Conservation (phyloP, 2,329 filamentous ascomycete genomes). For the Ophiostoma ips region DNA sequence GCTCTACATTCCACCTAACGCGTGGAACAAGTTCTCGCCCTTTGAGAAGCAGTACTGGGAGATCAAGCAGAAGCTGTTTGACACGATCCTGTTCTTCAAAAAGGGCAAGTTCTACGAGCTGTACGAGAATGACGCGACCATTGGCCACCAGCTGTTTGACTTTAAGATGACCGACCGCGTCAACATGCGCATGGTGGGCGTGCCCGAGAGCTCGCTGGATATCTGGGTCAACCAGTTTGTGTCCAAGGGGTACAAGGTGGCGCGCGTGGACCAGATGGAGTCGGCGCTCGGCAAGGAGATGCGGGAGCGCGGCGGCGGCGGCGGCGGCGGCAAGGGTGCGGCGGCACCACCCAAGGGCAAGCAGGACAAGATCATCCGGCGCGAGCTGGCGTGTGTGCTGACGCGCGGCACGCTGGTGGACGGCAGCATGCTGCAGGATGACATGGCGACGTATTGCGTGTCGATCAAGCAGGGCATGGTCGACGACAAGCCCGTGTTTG, state of each 20-base stretch:
- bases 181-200: conserved; percentile 99
- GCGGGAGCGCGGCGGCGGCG: conserved; percentile 68
- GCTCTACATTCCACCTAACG: conserved; percentile 72
- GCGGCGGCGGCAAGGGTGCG: conserved; percentile 36
- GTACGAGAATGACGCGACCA: conserved; percentile 93
- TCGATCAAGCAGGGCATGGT: conserved; percentile 71
- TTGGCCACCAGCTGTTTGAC: conserved; percentile 93
- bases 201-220: conserved; percentile 88
- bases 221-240: conserved; percentile 98
- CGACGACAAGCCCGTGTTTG: conserved; percentile 67
- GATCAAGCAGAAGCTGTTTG: conserved; percentile 96
- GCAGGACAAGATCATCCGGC: conserved; percentile 82
- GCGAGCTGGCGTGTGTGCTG: conserved; percentile 80
- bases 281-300: conserved; percentile 94
- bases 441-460: conserved; percentile 93
- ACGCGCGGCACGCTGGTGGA: conserved; percentile 91
- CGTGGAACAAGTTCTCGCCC: conserved; percentile 72
- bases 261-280: conserved; percentile 91
- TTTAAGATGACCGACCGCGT: conserved; percentile 95
- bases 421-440: conserved; percentile 90
- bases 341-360: conserved; percentile 38
- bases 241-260: conserved; percentile 94
- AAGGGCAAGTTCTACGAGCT: conserved; percentile 99
- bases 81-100: conserved; percentile 98
- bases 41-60: conserved; percentile 99